phyloP scores from a whole-genome alignment of 345 rosid species.

The Lepidium sativum region DNA sequence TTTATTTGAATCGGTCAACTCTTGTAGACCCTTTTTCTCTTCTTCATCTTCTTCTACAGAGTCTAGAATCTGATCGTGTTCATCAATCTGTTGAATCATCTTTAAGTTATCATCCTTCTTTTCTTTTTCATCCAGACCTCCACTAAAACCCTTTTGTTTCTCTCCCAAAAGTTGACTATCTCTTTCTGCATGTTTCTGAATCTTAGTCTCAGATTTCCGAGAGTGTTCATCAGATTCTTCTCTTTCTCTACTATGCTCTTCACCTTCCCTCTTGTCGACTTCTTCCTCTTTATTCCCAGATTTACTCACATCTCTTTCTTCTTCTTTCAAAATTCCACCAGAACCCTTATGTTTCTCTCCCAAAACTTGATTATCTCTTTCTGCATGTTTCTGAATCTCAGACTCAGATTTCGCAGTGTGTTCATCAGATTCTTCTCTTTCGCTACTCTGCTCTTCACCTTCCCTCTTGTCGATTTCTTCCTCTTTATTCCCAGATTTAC shows the following conservation, averaged over 20 bases:
- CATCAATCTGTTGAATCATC: neutral
- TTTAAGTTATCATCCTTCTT: neutral
- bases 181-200: slow-evolving; percentile 5
- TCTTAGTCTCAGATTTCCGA: neutral
- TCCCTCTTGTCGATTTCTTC: too few species aligned
- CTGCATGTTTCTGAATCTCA: too few species aligned
- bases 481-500: too few species aligned
- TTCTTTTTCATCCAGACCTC: neutral
- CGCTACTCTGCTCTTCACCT: too few species aligned
- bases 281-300: too few species aligned
- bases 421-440: too few species aligned
- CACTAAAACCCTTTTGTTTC: neutral
- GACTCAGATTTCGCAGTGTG: too few species aligned
- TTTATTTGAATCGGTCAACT: neutral
- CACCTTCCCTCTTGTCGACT: neutral
- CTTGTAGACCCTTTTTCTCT: neutral
- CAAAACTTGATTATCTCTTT: too few species aligned
- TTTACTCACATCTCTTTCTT: too few species aligned
- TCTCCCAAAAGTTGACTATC: slow-evolving; percentile 4
- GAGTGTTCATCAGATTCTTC: neutral
- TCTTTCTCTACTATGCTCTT: neutral
- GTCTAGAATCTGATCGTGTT: slow-evolving; percentile 2
- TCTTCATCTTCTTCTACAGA: neutral
- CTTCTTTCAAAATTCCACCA: too few species aligned
- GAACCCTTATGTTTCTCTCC: too few species aligned